Evolutionary conservation across 2,329 filamentous ascomycete species (phyloP), one percentile per base, ranked within the genome.

Genomic region (Trichoderma semiorbis): DNA sequence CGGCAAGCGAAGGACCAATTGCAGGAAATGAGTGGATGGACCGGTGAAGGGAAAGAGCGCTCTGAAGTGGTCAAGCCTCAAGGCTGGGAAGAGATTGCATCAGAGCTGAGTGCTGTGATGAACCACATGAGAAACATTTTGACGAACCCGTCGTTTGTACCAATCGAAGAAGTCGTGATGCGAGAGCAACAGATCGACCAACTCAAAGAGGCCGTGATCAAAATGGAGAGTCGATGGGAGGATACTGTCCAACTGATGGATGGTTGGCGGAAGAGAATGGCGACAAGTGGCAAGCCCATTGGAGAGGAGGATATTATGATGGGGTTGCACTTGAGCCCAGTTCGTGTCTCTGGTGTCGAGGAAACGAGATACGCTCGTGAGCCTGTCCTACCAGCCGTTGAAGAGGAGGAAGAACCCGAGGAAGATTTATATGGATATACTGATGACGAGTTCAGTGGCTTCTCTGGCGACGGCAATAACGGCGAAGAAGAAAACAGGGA

Each of bases 81-180:
- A 34, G 81, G 79, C 60, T 84, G 84, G 58, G 84, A 93, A 76
- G 92, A 95, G 58, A 87, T 98, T 73, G 89, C 92, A 0, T 79
- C 83, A 10, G 92, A 97, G 74, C 89, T 98, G 82, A 91, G 95
- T 68, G 85, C 85, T 7, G 90, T 97, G 11, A 86, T 98, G 73
- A 90, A 92, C 39, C 94, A 97, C 78, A 87, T 99, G 74, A 89
- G 92, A 75, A 92, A 88, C 3, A 89, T 99, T 47, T 85, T 99
- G 58, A 98, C 94, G 10, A 98, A 98, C 78, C 96, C 96, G 1
- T 97, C 95, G 3, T 99, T 98, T 79, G 96, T 98, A 16, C 93
- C 95, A 0, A 89, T 98, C 26, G 96, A 98, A 77, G 96, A 98
- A 80, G 94, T 99, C 2, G 91, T 97, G 78, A 83, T 94, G n/a